Percentiles rank a stretch among this genome's conserved stretches.
phyloP scores from a whole-genome alignment of 495 filamentous ascomycete genomes.

The Endocarpon pusillum region DNA sequence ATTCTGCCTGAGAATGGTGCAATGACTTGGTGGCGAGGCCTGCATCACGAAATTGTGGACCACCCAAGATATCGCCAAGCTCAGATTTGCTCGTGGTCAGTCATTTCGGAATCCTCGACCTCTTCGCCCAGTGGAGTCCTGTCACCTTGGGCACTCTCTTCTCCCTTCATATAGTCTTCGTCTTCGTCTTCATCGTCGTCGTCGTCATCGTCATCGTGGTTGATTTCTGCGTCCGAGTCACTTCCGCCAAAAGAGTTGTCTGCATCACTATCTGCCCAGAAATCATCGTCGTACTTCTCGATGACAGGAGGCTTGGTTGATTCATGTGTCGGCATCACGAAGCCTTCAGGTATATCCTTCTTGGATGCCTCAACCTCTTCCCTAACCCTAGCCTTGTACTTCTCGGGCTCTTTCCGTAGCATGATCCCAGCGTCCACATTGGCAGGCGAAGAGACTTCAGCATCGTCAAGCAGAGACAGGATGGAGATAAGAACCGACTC shows the following conservation, averaged over 20 bases:
- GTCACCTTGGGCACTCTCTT: no score
- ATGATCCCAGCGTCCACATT: constrained; percentile 88
- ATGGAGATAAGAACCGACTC: constrained; percentile 89
- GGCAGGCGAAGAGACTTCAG: constrained; percentile 80
- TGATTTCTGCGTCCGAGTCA: constrained; percentile 42
- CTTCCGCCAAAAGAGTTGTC: constrained; percentile 63
- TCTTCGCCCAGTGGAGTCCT: no score
- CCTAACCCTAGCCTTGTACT: constrained; percentile 52
- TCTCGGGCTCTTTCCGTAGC: constrained; percentile 50
- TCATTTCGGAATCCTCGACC: no score
- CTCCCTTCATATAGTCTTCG: constrained; percentile 1
- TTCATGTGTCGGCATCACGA: constrained; percentile 62
- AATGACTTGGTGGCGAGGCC: no score
- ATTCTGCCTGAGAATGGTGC: no score
- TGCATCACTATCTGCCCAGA: constrained; percentile 67
- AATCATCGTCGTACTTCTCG: constrained; percentile 55
- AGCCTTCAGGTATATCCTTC: constrained; percentile 62
- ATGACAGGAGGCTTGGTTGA: constrained; percentile 43
- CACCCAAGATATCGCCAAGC: no score
- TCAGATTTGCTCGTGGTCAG: no score
- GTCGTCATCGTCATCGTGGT: constrained; percentile 37
- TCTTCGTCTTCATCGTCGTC: constrained; percentile 20
- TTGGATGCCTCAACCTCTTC: constrained; percentile 56
- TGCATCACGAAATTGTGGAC: no score
- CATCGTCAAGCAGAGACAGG: constrained; percentile 82